Evolutionary conservation across 768 basidiomycete species (phyloP), one percentile per base, ranked within the genome.

Genomic region (Punctularia strigosozonata): DNA sequence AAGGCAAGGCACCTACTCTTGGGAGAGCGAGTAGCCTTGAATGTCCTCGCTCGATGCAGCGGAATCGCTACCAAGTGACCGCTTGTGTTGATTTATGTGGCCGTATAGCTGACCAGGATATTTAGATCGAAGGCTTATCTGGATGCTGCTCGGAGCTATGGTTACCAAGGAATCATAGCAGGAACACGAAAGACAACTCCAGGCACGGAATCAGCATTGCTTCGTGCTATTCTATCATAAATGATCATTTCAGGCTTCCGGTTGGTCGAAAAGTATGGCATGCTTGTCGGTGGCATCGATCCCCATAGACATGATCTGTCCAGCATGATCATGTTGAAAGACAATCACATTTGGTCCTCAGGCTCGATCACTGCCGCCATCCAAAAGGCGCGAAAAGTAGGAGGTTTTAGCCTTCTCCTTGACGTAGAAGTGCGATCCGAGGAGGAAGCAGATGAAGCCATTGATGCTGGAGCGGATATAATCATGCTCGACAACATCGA

Each of bases 281-380:
- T 99, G 95, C 61, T 98, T 32, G 88, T 98, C 12, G 95, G 95
- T 14, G 95, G 95, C 5, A 83, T 97, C 50, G 94, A 99, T 55
- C 65, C 87, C 6, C 95, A 99, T 64, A 76, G 95, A 18, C 82
- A 95, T 48, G 92, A 98, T 58, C 69, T 98, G n/a, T 91, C 87
- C 21, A 87, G 85, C 55, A 98, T 99, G 95, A 92, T 99, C 53
- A 99, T 99, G 95, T 75, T 99, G 51, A 98, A 98, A 61, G 95
- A 99, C 51, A 99, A 99, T 56, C 95, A 99, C 55, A 87, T 98
- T 54, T 97, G 91, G 92, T 94, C 91, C 3, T 85, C 80, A 31
- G 91, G 92, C 21, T 95, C 91, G 6, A 95, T 98, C 46, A 88
- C 88, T 0, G 64, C 75, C 30, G 94, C 94, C 4, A 80, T 99